A percentile compares a stretch with the other conserved stretches of the same genome.
Evolutionary conservation across 306 rosid genomes (phyloP).

Genomic region (apple (Malus domestica)): ASM211411v1 NC_041795.1:3037501-3038000

Average conservation of each 20-base stretch:
- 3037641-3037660: neutral
- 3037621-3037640: neutral
- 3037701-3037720: conserved; percentile 87
- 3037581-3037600: neutral
- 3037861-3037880: neutral
- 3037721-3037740: conserved; percentile 31
- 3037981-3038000: neutral
- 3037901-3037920: neutral
- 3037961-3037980: neutral
- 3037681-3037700: conserved; percentile 65
- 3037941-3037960: neutral
- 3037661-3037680: conserved; percentile 71
- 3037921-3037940: neutral
- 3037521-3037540: conserved; percentile 92
- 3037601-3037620: neutral
- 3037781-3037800: no score
- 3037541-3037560: conserved; percentile 38
- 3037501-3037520: conserved; percentile 79
- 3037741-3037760: conserved; percentile 5
- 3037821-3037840: neutral
- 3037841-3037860: neutral
- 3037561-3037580: neutral
- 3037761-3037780: neutral
- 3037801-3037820: neutral
- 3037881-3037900: neutral